These are phyloP conservation scores for Citrus hindsii DNA, from an alignment of 345 rosid species.

Conservation along the genomic window DNA sequence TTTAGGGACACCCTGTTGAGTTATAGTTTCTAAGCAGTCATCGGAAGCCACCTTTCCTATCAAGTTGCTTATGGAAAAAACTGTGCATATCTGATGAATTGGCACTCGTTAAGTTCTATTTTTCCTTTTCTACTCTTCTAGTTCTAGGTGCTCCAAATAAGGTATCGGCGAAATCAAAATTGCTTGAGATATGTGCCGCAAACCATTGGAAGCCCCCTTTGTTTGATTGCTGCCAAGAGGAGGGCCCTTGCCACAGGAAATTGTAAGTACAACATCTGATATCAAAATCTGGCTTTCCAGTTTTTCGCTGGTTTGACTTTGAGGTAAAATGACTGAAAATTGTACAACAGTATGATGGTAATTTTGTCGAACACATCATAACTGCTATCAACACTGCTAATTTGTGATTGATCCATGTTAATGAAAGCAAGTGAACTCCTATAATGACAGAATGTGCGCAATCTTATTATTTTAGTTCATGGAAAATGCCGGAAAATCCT, in stretches of 20 bases:
- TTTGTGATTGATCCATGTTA: background rate
- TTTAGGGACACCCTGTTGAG: background rate
- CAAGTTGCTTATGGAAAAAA: background rate
- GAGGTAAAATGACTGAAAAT: background rate
- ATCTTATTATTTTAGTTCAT: background rate
- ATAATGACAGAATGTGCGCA: background rate
- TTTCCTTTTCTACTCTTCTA: conserved; percentile 5
- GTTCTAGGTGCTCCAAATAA: conserved; percentile 26
- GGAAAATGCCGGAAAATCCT: background rate
- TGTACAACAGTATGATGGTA: background rate
- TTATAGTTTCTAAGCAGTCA: background rate
- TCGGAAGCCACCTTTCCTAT: background rate
- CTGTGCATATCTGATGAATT: background rate
- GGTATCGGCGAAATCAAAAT: conserved; percentile 33
- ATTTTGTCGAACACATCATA: background rate
- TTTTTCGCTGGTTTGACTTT: background rate
- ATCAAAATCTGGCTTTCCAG: background rate
- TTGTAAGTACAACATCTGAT: conserved; percentile 29
- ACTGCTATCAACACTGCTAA: background rate
- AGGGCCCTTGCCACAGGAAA: conserved; percentile 44
- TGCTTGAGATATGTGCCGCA: conserved; percentile 41
- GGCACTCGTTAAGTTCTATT: background rate
- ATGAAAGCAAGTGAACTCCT: background rate
- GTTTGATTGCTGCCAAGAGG: conserved; percentile 47
- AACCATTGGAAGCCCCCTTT: conserved; percentile 49